Evolutionary conservation across 139 green algal species (phyloP), one percentile per base, ranked within the genome.

Genomic region (Tetradesmus obliquus): DNA sequence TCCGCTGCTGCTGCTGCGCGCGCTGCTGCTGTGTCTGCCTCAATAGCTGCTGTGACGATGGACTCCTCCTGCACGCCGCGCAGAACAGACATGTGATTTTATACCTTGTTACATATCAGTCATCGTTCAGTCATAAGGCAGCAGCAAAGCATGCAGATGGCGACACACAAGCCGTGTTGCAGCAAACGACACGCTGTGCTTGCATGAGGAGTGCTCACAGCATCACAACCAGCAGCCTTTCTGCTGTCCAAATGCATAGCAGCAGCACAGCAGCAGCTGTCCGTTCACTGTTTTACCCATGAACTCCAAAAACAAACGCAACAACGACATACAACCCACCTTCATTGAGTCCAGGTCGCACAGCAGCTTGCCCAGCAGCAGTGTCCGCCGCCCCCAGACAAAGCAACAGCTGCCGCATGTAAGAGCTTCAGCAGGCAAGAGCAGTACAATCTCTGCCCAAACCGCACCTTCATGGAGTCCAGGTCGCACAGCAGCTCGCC

Each of bases 401-500:
- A 8, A 66, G 57, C 57, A 66, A 8, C 6, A 66, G 57, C 57
- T 9, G 7, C 6, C 57, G 7, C 8, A 8, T 13, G 6, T 22
- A 45, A 5, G 5, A 79, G 9, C 10, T 24, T 1, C 71, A 24
- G 17, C 17, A 24, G 20, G 12, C 4, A 24, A 24, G 17, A 8
- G 9, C 8, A 83, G 5, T 22, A 60, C 96, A 22, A 93, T 69
- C 94, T 8, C 24, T 19, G 9, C 80, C n/a, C 79, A 45, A 45
- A 45, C 32, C 32, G 19, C 81, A 92, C 88, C 88, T 89, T 93
- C 96, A 98, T 99, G 91, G 95, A 98, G 22, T 94, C 95, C 91
- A 99, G 90, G 94, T 99, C 98, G 54, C 94, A 94, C 79, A 99
- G 94, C 81, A 99, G 94, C 96, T 99, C 99, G 84, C 95, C 96